Percentiles rank a stretch among this genome's conserved stretches.
These are phyloP conservation scores for Aureobasidium leucospermi DNA, from an alignment of 2,329 filamentous ascomycete species.

Conservation along the genomic window DNA sequence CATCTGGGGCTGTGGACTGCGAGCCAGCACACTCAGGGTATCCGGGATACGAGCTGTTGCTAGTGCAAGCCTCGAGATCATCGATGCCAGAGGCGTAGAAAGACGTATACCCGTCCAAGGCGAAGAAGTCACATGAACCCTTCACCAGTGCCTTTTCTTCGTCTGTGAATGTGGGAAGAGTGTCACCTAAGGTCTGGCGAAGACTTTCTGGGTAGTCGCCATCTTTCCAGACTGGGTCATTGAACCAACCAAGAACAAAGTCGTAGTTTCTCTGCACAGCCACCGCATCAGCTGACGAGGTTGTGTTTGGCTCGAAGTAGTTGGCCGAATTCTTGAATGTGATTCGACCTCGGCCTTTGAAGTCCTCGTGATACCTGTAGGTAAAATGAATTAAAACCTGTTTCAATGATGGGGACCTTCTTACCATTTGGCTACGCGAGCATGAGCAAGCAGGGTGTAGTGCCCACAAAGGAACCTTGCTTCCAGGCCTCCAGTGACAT, in stretches of 20 bases:
- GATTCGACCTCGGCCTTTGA: conserved; percentile 31
- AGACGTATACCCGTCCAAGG: conserved; percentile 52
- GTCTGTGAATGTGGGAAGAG: conserved; percentile 27
- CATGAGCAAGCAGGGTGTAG: conserved; percentile 30
- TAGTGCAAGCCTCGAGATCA: conserved; percentile 29
- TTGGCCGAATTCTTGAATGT: conserved; percentile 35
- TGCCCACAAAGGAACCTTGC: conserved; percentile 29
- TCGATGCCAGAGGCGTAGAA: conserved; percentile 47
- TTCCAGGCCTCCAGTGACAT: conserved; percentile 22
- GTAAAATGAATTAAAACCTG: conserved; percentile 10
- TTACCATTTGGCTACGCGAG: conserved; percentile 36
- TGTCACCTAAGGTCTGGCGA: conserved; percentile 27
- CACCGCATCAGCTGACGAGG: conserved; percentile 26
- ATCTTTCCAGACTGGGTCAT: conserved; percentile 35
- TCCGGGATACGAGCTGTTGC: conserved; percentile 32
- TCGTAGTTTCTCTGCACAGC: conserved; percentile 28
- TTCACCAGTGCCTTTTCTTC: conserved; percentile 14
- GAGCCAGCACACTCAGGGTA: conserved; percentile 36
- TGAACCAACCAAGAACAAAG: conserved; percentile 30
- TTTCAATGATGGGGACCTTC: conserved; percentile 16
- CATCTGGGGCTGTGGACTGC: conserved; percentile 27
- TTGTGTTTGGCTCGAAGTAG: conserved; percentile 29
- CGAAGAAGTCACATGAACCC: conserved; percentile 28
- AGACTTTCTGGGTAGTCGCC: conserved; percentile 37
- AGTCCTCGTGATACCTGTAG: conserved; percentile 29